phyloP scores from a whole-genome alignment of 169 alveolate genomes.

The Eimeria necatrix region DNA sequence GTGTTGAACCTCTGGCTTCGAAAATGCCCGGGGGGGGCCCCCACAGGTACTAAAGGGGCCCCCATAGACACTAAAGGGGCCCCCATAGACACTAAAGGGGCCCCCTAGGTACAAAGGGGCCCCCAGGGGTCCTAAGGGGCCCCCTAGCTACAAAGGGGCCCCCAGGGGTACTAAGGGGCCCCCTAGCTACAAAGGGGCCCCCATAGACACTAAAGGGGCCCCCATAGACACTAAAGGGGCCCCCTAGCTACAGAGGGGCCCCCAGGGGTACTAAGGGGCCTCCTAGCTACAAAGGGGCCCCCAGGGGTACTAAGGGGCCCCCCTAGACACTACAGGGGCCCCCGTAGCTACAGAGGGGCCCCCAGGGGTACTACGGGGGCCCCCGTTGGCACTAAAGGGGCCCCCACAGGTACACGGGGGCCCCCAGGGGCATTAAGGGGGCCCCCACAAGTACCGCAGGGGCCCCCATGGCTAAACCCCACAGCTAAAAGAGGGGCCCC shows the following conservation, averaged over 20 bases:
- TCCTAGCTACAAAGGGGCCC: background rate
- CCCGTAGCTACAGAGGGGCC: background rate
- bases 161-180: background rate
- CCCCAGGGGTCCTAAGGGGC: too few relatives aligned
- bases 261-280: background rate
- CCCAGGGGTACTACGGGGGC: background rate
- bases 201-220: background rate
- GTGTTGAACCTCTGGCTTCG: background rate
- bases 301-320: background rate
- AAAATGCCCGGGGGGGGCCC: background rate
- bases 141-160: too few relatives aligned
- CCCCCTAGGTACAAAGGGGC: background rate
- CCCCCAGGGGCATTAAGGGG: background rate
- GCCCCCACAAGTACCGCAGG: background rate
- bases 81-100: background rate
- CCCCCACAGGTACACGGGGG: background rate
- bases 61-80: background rate
- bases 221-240: background rate
- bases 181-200: background rate
- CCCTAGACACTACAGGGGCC: too few relatives aligned
- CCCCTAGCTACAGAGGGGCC: background rate
- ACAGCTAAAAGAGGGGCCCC: background rate
- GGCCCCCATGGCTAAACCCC: background rate
- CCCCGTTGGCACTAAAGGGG: background rate
- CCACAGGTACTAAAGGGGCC: background rate